Conservation (phyloP, 768 basidiomycete species). For the Psilocybe azurescens region DNA sequence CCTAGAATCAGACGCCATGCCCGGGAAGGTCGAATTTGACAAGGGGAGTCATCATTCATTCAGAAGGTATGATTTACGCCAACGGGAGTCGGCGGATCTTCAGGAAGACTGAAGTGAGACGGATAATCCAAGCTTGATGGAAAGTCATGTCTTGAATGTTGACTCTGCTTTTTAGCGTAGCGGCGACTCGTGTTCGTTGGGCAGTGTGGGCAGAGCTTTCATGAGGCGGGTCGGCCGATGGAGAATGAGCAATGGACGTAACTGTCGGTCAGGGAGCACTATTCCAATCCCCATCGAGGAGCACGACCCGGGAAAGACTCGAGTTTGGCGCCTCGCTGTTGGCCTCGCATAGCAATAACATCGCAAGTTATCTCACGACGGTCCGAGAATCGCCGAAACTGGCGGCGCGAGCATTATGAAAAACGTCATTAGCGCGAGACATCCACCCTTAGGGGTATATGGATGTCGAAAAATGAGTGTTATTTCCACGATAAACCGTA, state of each 20-base stretch:
- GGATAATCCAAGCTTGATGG: neutral
- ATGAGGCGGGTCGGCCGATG: slow-evolving; percentile 22
- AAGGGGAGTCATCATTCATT: neutral
- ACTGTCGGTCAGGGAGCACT: slow-evolving; percentile 18
- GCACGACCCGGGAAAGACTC: slow-evolving; percentile 9
- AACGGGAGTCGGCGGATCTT: neutral
- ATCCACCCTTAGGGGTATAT: slow-evolving; percentile 1
- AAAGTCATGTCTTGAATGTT: neutral
- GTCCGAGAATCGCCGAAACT: slow-evolving; percentile 5
- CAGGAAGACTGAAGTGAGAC: neutral
- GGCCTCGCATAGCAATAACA: slow-evolving; percentile 11
- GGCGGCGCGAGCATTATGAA: neutral
- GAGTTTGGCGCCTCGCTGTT: slow-evolving; percentile 3
- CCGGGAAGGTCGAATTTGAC: neutral
- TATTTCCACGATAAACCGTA: neutral
- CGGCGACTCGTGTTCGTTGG: neutral
- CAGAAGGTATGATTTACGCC: neutral
- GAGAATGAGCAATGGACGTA: slow-evolving; percentile 18
- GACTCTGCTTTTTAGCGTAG: slow-evolving; percentile 12
- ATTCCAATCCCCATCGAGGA: slow-evolving; percentile 17
- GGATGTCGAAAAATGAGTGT: neutral
- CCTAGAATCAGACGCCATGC: neutral
- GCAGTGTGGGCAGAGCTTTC: neutral
- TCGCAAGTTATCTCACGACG: slow-evolving; percentile 8
- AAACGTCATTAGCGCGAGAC: neutral